A percentile compares a stretch with the other conserved stretches of the same genome.
phyloP scores from a whole-genome alignment of 495 filamentous ascomycete species.

The Echria macrotheca region DNA sequence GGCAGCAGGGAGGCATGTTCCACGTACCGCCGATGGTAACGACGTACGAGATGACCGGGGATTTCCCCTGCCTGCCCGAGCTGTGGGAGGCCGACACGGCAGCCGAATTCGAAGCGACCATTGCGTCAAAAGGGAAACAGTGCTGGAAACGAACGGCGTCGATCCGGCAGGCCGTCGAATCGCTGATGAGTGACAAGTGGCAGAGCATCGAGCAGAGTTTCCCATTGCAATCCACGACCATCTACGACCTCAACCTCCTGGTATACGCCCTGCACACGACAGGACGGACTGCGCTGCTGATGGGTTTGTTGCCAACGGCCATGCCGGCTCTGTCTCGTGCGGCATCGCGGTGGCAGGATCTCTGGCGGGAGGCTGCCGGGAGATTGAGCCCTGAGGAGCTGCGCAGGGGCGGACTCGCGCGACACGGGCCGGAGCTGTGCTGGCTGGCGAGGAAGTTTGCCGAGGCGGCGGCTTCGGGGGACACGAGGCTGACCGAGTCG shows the following conservation, averaged over 20 bases:
- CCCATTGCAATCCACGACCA: neutral
- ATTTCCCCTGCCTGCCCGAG: constrained; percentile 3
- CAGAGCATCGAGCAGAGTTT: neutral
- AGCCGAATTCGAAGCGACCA: neutral
- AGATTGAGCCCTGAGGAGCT: constrained; percentile 37
- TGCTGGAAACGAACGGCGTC: constrained; percentile 6
- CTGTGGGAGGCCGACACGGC: constrained; percentile 13
- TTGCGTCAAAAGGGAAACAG: neutral
- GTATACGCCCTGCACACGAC: neutral
- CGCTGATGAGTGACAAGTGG: constrained; percentile 20
- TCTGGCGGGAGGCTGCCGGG: neutral
- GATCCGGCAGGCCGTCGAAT: neutral
- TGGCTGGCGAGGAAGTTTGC: constrained; percentile 9
- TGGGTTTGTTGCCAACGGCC: neutral
- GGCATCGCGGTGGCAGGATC: neutral
- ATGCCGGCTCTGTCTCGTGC: neutral
- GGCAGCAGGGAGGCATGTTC: constrained; percentile 14
- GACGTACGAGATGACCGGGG: constrained; percentile 6
- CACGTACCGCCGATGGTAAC: constrained; percentile 2
- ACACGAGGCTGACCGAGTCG: neutral
- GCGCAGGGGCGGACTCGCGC: neutral
- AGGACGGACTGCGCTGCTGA: neutral
- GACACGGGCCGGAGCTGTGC: constrained; percentile 9
- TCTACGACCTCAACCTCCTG: neutral
- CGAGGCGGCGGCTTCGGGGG: neutral